These are phyloP conservation scores for Schwanniomyces sp. DNA, from an alignment of 805 yeast species.

Conservation along the genomic window DNA sequence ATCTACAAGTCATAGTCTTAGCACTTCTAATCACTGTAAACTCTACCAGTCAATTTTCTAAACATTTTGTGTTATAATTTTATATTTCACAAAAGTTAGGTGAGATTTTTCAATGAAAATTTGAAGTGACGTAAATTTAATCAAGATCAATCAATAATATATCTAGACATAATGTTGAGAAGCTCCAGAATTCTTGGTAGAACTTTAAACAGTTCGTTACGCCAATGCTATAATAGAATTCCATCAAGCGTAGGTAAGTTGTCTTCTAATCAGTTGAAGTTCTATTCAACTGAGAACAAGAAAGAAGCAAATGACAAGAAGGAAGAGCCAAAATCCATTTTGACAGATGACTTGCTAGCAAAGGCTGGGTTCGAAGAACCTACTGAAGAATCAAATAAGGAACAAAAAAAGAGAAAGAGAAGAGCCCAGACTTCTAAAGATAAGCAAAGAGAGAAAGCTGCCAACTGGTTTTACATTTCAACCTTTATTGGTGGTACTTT, in stretches of 20 bases:
- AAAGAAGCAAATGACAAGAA: constrained; percentile 5
- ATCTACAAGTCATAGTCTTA: not conserved
- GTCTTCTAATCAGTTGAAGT: constrained; percentile 1
- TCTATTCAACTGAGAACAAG: constrained; percentile 5
- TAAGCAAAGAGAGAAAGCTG: constrained; percentile 77
- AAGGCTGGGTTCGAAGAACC: constrained; percentile 76
- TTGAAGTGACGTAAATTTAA: not conserved
- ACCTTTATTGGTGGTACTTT: constrained; percentile 53
- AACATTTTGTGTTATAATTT: not conserved
- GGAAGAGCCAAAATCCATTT: constrained; percentile 47
- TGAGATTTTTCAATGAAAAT: not conserved
- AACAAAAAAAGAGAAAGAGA: constrained; percentile 42
- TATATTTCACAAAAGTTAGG: not conserved
- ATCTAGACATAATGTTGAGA: constrained; percentile 6
- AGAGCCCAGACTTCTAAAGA: constrained; percentile 65
- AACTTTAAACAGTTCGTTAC: constrained; percentile 2
- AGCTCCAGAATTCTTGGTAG: constrained; percentile 4
- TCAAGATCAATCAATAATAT: not conserved
- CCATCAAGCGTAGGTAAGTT: not conserved
- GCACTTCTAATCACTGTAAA: not conserved
- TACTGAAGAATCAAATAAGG: constrained; percentile 12
- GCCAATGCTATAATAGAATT: not conserved
- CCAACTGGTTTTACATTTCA: constrained; percentile 68
- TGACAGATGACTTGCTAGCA: constrained; percentile 78
- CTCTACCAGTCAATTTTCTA: not conserved